A percentile compares a stretch with the other conserved stretches of the same genome.
These are phyloP conservation scores for Collybia mongolica DNA, from an alignment of 768 basidiomycete species.

Conservation along the genomic window DNA sequence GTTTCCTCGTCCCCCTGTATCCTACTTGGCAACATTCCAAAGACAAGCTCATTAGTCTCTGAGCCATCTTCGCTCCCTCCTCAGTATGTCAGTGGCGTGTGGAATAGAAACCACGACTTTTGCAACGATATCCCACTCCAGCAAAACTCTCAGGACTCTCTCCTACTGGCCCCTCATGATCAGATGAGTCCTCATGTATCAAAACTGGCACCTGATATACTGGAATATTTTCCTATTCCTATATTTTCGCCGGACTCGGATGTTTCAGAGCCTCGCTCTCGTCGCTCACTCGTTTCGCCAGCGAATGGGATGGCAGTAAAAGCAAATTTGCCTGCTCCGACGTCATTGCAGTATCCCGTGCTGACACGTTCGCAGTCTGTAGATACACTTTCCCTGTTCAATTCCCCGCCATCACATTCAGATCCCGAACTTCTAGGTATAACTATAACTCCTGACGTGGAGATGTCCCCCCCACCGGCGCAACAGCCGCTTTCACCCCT, in stretches of 20 bases:
- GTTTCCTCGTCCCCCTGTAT: background rate
- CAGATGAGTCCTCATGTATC: background rate
- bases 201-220: background rate
- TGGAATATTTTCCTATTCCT: background rate
- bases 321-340: background rate
- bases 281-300: too few relatives aligned
- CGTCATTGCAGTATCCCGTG: background rate
- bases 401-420: background rate
- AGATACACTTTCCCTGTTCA: conserved; percentile 12
- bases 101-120: background rate
- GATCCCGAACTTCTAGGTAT: background rate
- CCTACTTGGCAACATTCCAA: background rate
- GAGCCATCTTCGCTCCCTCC: background rate
- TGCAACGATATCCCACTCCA: background rate
- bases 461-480: background rate
- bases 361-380: conserved; percentile 12
- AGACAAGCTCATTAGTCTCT: conserved; percentile 8
- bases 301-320: too few relatives aligned
- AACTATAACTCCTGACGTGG: background rate
- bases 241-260: background rate
- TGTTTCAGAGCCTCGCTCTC: background rate
- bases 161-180: background rate
- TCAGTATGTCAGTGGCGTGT: background rate
- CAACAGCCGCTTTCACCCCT: background rate
- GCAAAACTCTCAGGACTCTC: background rate